Percentiles rank a stretch among this genome's conserved stretches.
These are phyloP conservation scores for Penicillium desertorum DNA, from an alignment of 495 filamentous ascomycete species.

Conservation along the genomic window DNA sequence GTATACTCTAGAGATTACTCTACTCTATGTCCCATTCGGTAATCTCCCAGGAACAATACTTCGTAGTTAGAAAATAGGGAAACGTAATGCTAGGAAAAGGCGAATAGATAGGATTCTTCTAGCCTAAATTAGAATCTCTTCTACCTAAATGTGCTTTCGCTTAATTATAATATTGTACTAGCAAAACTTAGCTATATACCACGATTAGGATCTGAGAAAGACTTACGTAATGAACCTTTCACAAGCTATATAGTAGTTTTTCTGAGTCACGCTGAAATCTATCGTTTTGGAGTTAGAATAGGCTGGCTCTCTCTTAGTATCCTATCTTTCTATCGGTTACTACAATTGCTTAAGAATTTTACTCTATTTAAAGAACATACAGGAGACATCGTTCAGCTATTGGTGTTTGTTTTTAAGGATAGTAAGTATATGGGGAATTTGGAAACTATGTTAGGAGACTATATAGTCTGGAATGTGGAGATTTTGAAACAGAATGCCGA, in stretches of 20 bases:
- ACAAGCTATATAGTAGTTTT: slow-evolving; percentile 33
- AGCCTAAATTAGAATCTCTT: slow-evolving; percentile 18
- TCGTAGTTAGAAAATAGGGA: neutral
- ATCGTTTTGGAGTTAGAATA: slow-evolving; percentile 31
- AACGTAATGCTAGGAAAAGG: neutral
- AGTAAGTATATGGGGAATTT: slow-evolving; percentile 25
- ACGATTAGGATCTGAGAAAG: slow-evolving; percentile 3
- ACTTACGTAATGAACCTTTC: slow-evolving; percentile 9
- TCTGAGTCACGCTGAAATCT: slow-evolving; percentile 32
- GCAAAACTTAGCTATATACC: slow-evolving; percentile 9
- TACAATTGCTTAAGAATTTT: no score
- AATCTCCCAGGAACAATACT: slow-evolving; percentile 1
- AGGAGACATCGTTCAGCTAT: no score
- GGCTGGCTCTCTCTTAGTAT: slow-evolving; percentile 26
- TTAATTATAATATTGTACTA: slow-evolving; percentile 6
- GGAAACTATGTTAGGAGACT: slow-evolving; percentile 15
- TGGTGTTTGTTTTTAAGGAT: slow-evolving; percentile 33
- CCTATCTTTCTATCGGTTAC: slow-evolving; percentile 13
- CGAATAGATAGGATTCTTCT: slow-evolving; percentile 16
- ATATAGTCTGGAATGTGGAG: slow-evolving; percentile 7
- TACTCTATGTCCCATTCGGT: slow-evolving; percentile 6
- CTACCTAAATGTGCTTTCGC: slow-evolving; percentile 4
- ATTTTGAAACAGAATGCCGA: slow-evolving; percentile 4
- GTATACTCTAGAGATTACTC: slow-evolving; percentile 24
- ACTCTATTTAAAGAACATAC: no score